A percentile compares a stretch with the other conserved stretches of the same genome.
Evolutionary conservation across 1,284 basidiomycete genomes (phyloP).

Genomic region (Stereum hirsutum): DNA sequence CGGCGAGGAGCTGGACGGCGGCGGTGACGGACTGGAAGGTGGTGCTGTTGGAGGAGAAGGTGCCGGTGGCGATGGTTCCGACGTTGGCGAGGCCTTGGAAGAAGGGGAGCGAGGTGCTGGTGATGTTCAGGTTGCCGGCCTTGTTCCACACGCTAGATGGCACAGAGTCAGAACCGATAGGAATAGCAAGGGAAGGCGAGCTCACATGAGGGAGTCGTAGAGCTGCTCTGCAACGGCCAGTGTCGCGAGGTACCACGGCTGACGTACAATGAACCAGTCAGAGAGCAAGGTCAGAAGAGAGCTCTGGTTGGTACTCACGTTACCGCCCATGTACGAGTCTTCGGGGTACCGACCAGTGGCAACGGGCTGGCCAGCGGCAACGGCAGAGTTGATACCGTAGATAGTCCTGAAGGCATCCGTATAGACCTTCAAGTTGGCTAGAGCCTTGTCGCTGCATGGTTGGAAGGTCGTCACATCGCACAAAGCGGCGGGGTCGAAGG

Average conservation of each 20-base stretch:
- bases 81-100: constrained; percentile 28
- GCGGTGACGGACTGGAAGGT: constrained; percentile 24
- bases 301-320: constrained; percentile 21
- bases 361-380: constrained; percentile 29
- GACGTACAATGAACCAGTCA: neutral
- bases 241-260: constrained; percentile 35
- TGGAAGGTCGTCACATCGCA: constrained; percentile 49
- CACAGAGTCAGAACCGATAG: too few relatives aligned
- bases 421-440: constrained; percentile 42
- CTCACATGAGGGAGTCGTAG: constrained; percentile 31
- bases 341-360: constrained; percentile 49
- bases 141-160: constrained; percentile 31
- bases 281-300: neutral
- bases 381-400: constrained; percentile 41
- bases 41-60: constrained; percentile 21
- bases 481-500: constrained; percentile 16
- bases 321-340: constrained; percentile 43
- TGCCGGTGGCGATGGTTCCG: constrained; percentile 25
- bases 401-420: constrained; percentile 45
- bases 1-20: constrained; percentile 29
- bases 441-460: constrained; percentile 49
- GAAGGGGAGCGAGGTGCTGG: constrained; percentile 31
- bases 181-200: too few relatives aligned
- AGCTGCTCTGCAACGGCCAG: constrained; percentile 36
- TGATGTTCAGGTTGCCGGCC: constrained; percentile 24